Evolutionary conservation across 441 rosid species (phyloP), one percentile per base, ranked within the genome.

Genomic region (Breynia disticha): DNA sequence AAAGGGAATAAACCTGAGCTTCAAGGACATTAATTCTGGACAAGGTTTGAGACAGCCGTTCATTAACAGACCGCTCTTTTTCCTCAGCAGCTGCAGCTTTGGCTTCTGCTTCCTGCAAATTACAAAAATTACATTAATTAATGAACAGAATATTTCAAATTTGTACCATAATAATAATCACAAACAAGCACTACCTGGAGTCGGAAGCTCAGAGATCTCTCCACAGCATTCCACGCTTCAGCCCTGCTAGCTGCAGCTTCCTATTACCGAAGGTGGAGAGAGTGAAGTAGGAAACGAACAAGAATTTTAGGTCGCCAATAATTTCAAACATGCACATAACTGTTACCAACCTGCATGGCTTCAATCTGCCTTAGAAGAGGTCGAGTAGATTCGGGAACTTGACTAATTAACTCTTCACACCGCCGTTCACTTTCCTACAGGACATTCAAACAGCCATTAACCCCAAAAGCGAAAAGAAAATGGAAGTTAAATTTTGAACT

Each of bases 371-470:
- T 78, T 67, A 87, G 67, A 59, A 94, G 89, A 65, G 97, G 99
- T 75, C 96, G 83, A 39, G 99, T 94, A 56, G 99, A 94, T 53
- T 94, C 97, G 55, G 96, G 99, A 62, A 94, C 99, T 75, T 87
- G 96, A 45, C 87, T 78, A 56, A 94, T 73, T 75, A 94, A 82
- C 73, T 94, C 99, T 79, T 94, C 99, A 66, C 97, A 90, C 50
- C 97, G 90, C 5, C 99, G 93, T 69, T 94, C 99, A 76, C 95
- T 89, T 75, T 86, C 96, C 99, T 89, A 60, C 38, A 56, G 18
- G 51, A 19, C 42, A 11, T 18, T 45, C 57, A 47, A 60, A 58
- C 45, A 16, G 55, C 28, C 14, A 11, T 48, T 50, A 51, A 59
- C 32, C 56, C 50, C 51, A 47, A 37, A 54, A 52, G 24, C 37